Conservation (phyloP, 495 filamentous ascomycete species). For the Aspergillus funiculosus region DNA sequence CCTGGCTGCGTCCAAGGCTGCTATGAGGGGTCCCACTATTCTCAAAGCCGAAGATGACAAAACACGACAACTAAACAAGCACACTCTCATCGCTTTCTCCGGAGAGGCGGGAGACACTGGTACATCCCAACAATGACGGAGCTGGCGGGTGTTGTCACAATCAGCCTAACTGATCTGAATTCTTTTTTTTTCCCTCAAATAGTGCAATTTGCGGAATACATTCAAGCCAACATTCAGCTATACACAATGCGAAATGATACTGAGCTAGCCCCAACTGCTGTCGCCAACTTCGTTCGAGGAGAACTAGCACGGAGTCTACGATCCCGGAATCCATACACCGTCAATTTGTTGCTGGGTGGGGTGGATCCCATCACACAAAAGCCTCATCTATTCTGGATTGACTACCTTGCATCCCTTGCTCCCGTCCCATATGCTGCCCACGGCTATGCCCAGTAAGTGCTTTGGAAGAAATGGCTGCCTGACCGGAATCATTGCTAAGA, state of each 20-base stretch:
- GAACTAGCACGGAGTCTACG: conserved; percentile 86
- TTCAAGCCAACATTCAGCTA: conserved; percentile 95
- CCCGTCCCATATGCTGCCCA: conserved; percentile 92
- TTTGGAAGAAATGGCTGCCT: neutral
- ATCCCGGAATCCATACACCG: conserved; percentile 87
- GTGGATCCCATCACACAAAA: conserved; percentile 81
- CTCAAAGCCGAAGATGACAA: conserved; percentile 97
- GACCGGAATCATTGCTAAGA: conserved; percentile 17
- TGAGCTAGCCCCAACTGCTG: conserved; percentile 80
- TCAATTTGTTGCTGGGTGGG: conserved; percentile 91
- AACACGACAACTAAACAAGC: conserved; percentile 80
- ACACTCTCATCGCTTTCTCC: conserved; percentile 93
- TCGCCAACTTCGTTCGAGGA: conserved; percentile 85
- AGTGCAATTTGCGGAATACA: conserved; percentile 99
- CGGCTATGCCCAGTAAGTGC: conserved; percentile 89
- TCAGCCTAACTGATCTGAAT: conserved; percentile 25
- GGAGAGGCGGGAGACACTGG: conserved; percentile 96
- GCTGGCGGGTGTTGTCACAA: neutral
- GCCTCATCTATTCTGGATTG: conserved; percentile 92
- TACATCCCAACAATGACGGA: conserved; percentile 33
- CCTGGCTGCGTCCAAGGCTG: conserved; percentile 93
- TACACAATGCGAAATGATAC: conserved; percentile 97
- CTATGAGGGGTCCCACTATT: conserved; percentile 93
- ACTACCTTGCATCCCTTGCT: conserved; percentile 88
- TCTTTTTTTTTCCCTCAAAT: conserved; percentile 8